Conservation (phyloP, 2,329 filamentous ascomycete species). For the Alternaria sp. region DNA sequence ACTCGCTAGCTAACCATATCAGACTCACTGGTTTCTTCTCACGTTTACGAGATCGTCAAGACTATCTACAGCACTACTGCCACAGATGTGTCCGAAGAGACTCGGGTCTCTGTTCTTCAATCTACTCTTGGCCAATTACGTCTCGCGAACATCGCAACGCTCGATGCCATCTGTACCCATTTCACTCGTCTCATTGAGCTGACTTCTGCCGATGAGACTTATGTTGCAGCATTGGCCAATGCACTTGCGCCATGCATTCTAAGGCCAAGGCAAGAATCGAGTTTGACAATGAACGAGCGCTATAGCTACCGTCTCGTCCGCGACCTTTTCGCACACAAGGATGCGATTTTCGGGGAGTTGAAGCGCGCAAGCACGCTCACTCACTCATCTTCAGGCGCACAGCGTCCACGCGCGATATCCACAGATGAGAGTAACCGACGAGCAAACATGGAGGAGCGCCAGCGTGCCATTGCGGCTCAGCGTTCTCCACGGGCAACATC, state of each 20-base stretch:
- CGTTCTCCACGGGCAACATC: constrained; percentile 74
- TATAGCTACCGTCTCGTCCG: constrained; percentile 90
- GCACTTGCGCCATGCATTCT: constrained; percentile 85
- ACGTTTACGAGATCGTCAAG: constrained; percentile 98
- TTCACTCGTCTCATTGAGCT: constrained; percentile 96
- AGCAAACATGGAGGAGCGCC: constrained; percentile 91
- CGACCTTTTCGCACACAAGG: constrained; percentile 92
- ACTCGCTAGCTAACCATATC: constrained; percentile 28
- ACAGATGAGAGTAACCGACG: constrained; percentile 96
- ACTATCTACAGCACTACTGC: constrained; percentile 93
- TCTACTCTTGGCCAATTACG: constrained; percentile 94
- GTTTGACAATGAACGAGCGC: constrained; percentile 93
- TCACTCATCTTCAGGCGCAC: constrained; percentile 64
- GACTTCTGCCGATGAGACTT: constrained; percentile 92
- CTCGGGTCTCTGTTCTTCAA: constrained; percentile 88
- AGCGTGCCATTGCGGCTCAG: constrained; percentile 74
- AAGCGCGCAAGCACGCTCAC: constrained; percentile 84
- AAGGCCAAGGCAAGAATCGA: constrained; percentile 85
- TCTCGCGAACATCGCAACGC: constrained; percentile 96
- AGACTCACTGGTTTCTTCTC: constrained; percentile 98
- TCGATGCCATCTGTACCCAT: constrained; percentile 97
- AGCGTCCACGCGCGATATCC: constrained; percentile 84
- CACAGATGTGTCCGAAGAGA: constrained; percentile 69
- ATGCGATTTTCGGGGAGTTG: constrained; percentile 92
- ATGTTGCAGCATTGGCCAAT: constrained; percentile 76